Evolutionary conservation across 1,139 yeast genomes (phyloP).

Genomic region (Nadsonia commutata): DNA sequence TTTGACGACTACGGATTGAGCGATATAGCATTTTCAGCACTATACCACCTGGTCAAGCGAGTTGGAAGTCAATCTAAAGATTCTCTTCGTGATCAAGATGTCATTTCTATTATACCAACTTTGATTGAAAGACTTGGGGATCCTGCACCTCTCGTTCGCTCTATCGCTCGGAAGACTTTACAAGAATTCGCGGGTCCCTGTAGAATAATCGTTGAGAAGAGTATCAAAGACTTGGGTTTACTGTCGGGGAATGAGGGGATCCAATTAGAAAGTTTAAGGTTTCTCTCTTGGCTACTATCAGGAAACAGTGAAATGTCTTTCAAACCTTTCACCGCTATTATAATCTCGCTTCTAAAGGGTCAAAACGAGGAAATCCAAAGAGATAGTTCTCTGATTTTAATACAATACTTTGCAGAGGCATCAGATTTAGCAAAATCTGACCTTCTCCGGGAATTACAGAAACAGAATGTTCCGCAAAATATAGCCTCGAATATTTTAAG

Average conservation of each 20-base stretch:
- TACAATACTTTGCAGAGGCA: background rate
- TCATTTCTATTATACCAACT: background rate
- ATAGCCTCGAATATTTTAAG: background rate
- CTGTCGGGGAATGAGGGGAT: background rate
- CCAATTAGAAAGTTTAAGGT: background rate
- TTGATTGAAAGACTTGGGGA: background rate
- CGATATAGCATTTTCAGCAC: background rate
- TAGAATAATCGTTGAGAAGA: background rate
- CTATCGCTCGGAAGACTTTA: background rate
- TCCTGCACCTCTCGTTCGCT: background rate
- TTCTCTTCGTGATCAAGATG: background rate
- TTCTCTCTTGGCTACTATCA: background rate
- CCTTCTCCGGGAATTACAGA: background rate
- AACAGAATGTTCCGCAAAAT: background rate
- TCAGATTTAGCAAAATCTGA: background rate
- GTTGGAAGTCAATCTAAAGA: background rate
- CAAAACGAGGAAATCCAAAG: background rate
- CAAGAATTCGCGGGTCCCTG: background rate
- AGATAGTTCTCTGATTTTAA: background rate
- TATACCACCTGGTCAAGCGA: background rate
- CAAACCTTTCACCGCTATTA: background rate
- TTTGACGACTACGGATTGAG: background rate
- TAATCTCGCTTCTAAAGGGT: background rate
- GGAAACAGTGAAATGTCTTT: background rate
- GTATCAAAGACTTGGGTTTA: background rate